Evolutionary conservation across 2,329 filamentous ascomycete genomes (phyloP).

Genomic region (Pseudocercospora cruenta): DNA sequence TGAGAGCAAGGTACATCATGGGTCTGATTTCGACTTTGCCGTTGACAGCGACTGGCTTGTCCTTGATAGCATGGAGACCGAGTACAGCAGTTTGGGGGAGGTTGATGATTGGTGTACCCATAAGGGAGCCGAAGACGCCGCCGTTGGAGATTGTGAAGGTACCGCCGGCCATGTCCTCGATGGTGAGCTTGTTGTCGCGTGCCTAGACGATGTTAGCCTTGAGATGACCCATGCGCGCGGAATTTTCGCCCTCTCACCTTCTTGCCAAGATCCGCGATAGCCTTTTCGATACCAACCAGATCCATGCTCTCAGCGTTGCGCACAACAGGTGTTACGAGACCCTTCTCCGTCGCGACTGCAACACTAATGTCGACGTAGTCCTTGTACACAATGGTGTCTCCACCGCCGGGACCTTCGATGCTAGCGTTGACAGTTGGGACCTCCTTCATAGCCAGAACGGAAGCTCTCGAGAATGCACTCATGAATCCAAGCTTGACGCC

Average conservation of each 20-base stretch:
- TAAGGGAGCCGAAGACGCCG: conserved; percentile 93
- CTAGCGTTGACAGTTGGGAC: conserved; percentile 94
- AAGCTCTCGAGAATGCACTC: conserved; percentile 93
- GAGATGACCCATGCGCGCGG: neutral
- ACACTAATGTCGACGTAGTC: conserved; percentile 99
- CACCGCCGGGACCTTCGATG: conserved; percentile 91
- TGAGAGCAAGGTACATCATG: conserved; percentile 99
- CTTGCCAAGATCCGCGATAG: conserved; percentile 91
- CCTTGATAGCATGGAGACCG: conserved; percentile 95
- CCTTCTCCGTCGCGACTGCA: conserved; percentile 96
- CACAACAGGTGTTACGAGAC: conserved; percentile 93
- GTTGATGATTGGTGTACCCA: conserved; percentile 99
- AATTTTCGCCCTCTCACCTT: conserved; percentile 67
- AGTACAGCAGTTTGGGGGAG: conserved; percentile 88
- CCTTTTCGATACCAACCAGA: conserved; percentile 83
- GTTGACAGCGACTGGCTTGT: conserved; percentile 84
- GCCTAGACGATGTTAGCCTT: conserved; percentile 59
- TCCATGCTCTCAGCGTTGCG: conserved; percentile 90
- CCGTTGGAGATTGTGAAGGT: conserved; percentile 98
- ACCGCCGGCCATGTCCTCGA: conserved; percentile 98
- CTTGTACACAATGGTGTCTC: conserved; percentile 96
- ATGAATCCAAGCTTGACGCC: conserved; percentile 99
- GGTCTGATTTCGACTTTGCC: conserved; percentile 94
- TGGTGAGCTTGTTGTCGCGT: conserved; percentile 92
- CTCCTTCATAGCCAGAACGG: conserved; percentile 89